Evolutionary conservation across 108 stramenopile species (phyloP), one percentile per base, ranked within the genome.

Genomic region (Cyclotella baltica): DNA sequence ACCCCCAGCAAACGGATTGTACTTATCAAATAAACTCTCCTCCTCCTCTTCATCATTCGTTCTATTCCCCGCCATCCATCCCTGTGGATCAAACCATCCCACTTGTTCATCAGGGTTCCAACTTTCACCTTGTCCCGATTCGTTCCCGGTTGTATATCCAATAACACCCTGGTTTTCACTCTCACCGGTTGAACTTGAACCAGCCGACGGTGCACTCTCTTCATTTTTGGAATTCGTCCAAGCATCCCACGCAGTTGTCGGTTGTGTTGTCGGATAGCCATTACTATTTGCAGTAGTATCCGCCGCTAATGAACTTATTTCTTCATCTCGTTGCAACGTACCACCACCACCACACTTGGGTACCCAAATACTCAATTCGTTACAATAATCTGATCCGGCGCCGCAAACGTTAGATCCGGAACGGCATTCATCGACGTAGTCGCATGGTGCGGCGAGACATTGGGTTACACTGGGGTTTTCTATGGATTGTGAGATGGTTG

Each of bases 331-430:
- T 28, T 51, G 8, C 63, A 71, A 43, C 16, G 46, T 38, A 2
- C 47, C 67, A 56, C 72, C 67, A 29, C 72, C 70, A 31, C 75
- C 82, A 56, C 82, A 83, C 6, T 30, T 53, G 40, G 82, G 79
- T 25, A 73, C 79, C 79, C 79, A 80, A 8, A 63, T 33, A 35
- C 79, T 80, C 23, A 30, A 35, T n/a, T 57, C 67, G 20, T 80
- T 73, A 58, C 79, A 80, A 47, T 73, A 69, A 29, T 37, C 30
- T n/a, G 58, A n/a, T 22, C 67, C 72, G 5, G 31, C 58, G 22
- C 79, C 79, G 28, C 79, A 80, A 22, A 53, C 62, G 15, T 65
- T 64, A 22, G 47, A 51, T n/a, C 19, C 30, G 1, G 72, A 73
- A 40, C 79, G 79, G 57, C 79, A 80, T 61, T 80, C 79, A 23